Base-by-base conservation (phyloP, 140 eudicot species). In the Senecio squalidus region DNA sequence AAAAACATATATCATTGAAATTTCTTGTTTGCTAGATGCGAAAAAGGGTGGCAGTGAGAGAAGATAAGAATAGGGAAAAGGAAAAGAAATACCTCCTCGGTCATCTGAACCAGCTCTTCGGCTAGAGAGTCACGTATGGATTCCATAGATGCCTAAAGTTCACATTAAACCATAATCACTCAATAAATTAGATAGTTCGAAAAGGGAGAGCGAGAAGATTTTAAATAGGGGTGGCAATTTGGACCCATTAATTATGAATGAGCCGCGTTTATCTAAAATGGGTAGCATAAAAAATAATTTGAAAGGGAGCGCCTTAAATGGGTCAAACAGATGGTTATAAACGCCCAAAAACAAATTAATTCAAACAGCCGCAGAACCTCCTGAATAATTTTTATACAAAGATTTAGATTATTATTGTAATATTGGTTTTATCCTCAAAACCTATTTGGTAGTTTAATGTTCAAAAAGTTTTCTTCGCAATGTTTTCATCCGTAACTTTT, bases 101-200 rank as follows among this genome's bases (percentile, higher is more conserved):
- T 90, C 95, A 90, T 73, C 69, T 85, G 82, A 58, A 90, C 97
- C 74, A 90, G 63, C 81, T 90, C 97, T 79, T 90, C 97, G 20
- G 97, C 89, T 80, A 90, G 95, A 59, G 97, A 85, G 70, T 90
- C 97, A 30, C 97, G 89, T 38, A 90, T 85, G 24, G 97, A 80
- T 74, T 90, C 95, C 97, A 90, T 59, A 47, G 97, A 82, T 31
- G 90, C 95, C 97, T 90, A 70, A 29, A 62, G 56, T 56, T 64
- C 23, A 55, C 75, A 61, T 20, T 21, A 9, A 55, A 27, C 33
- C 63, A 66, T 44, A 60, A 39, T 17, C 26, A 38, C 16, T 8
- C 8, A 10, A 25, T 34, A n/a, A 62, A 64, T 72, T 13, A 48
- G 23, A 63, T 39, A 64, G 34, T 1, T 25, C 16, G 66, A 45